phyloP scores from a whole-genome alignment of 768 basidiomycete genomes.

The Infundibulicybe gibba region DNA sequence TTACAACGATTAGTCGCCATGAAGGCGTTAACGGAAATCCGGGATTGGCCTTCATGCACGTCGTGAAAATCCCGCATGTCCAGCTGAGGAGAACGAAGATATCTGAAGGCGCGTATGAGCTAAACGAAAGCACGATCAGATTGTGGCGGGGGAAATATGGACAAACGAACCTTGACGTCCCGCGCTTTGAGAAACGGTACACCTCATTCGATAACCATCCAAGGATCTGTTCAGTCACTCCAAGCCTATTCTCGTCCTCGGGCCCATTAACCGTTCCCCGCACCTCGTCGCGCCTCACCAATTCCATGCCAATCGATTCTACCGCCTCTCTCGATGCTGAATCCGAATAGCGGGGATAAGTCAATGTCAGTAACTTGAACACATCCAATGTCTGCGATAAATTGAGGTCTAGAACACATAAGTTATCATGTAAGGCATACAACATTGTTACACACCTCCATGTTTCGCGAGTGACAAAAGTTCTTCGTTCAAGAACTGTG shows the following conservation, averaged over 20 bases:
- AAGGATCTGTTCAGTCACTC: slow-evolving; percentile 66
- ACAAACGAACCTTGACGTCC: slow-evolving; percentile 49
- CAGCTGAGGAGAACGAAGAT: slow-evolving; percentile 70
- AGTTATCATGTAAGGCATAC: background rate
- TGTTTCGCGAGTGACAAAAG: slow-evolving; percentile 52
- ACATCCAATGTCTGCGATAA: slow-evolving; percentile 64
- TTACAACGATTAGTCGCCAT: slow-evolving; percentile 51
- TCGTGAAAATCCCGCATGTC: slow-evolving; percentile 60
- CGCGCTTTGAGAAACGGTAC: slow-evolving; percentile 48
- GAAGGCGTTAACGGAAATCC: slow-evolving; percentile 41
- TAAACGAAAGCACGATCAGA: slow-evolving; percentile 12
- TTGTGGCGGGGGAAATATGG: background rate
- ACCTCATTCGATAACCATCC: slow-evolving; percentile 76
- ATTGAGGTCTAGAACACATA: slow-evolving; percentile 43
- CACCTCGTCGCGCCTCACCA: slow-evolving; percentile 63
- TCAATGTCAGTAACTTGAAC: slow-evolving; percentile 68
- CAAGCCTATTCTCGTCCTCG: slow-evolving; percentile 42
- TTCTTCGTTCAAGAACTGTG: slow-evolving; percentile 62
- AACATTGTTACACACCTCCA: slow-evolving; percentile 41
- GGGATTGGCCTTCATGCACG: slow-evolving; percentile 40
- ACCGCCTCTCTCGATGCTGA: slow-evolving; percentile 66
- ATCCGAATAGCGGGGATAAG: slow-evolving; percentile 80
- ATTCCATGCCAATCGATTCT: slow-evolving; percentile 57
- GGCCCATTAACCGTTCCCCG: slow-evolving; percentile 36
- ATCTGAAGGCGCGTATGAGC: slow-evolving; percentile 56